A percentile compares a stretch with the other conserved stretches of the same genome.
Evolutionary conservation across 106 monocot genomes (phyloP).

Genomic region (Allium cepa): DNA sequence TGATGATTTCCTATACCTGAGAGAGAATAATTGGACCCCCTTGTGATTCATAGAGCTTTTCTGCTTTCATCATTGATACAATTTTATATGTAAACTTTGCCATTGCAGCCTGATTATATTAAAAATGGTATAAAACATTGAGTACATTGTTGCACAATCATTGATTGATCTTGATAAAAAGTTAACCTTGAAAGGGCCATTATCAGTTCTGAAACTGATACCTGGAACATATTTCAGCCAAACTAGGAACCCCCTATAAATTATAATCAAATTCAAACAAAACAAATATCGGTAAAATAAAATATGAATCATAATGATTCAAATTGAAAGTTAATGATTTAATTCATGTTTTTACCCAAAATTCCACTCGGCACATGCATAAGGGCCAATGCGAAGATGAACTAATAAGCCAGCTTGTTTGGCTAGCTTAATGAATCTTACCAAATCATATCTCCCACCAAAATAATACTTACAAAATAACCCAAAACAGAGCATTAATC

Average conservation of each 20-base stretch:
- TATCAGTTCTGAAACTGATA: constrained; percentile 89
- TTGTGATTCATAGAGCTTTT: constrained; percentile 68
- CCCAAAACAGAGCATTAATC: not conserved
- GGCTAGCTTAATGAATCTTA: constrained; percentile 80
- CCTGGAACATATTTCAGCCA: constrained; percentile 90
- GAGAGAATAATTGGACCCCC: constrained; percentile 91
- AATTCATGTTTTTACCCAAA: constrained; percentile 45
- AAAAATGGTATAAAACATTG: not conserved
- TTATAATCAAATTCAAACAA: constrained; percentile 3
- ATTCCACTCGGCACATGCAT: constrained; percentile 94
- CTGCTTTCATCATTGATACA: constrained; percentile 85
- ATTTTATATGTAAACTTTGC: constrained; percentile 72
- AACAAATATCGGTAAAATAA: not conserved
- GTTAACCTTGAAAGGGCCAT: constrained; percentile 87
- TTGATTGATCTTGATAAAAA: not conserved
- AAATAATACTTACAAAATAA: constrained; percentile 63
- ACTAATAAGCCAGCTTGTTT: constrained; percentile 80
- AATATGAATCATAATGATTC: not conserved
- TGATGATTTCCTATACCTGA: constrained; percentile 31
- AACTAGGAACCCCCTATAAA: constrained; percentile 73
- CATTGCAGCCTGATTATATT: constrained; percentile 51
- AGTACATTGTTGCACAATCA: no score
- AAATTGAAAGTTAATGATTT: not conserved
- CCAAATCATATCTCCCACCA: constrained; percentile 70
- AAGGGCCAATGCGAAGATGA: constrained; percentile 91